Evolutionary conservation across 2,329 filamentous ascomycete genomes (phyloP).

Genomic region (Trichophyton mentagrophytes): DNA sequence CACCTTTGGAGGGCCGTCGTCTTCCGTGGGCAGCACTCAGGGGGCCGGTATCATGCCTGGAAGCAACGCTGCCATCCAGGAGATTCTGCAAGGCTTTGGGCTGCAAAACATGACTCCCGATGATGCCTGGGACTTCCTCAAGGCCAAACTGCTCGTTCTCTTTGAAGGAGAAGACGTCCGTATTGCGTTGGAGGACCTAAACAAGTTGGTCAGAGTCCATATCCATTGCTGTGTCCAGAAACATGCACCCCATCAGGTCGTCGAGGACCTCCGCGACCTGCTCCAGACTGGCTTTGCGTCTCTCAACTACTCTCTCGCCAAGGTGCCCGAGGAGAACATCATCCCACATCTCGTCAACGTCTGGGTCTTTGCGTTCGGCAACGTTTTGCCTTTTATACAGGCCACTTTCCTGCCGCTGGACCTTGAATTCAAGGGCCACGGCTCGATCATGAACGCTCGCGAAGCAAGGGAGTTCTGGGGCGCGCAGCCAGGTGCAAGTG

Average conservation of each 20-base stretch:
- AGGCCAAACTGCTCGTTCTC: constrained; percentile 49
- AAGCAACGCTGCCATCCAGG: constrained; percentile 27
- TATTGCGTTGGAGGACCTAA: constrained; percentile 54
- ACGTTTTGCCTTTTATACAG: constrained; percentile 83
- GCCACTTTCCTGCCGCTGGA: constrained; percentile 89
- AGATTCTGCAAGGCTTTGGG: constrained; percentile 41
- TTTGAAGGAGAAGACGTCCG: constrained; percentile 54
- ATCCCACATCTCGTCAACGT: constrained; percentile 83
- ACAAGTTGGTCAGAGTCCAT: constrained; percentile 49
- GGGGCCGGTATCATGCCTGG: constrained; percentile 12
- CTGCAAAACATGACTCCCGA: constrained; percentile 56
- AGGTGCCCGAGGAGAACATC: constrained; percentile 71
- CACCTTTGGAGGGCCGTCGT: constrained; percentile 17
- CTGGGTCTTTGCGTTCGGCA: constrained; percentile 87
- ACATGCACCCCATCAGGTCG: constrained; percentile 44
- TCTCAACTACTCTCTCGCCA: constrained; percentile 68
- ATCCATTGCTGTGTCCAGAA: constrained; percentile 51
- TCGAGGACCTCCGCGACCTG: constrained; percentile 51
- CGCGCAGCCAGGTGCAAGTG: constrained; percentile 45
- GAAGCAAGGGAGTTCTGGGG: constrained; percentile 89
- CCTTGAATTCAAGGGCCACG: constrained; percentile 78
- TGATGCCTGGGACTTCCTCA: constrained; percentile 54
- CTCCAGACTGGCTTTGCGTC: constrained; percentile 65
- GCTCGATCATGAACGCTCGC: constrained; percentile 61
- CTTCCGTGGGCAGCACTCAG: constrained; percentile 25